These are phyloP conservation scores for Hypoxylon fuscum DNA, from an alignment of 495 filamentous ascomycete genomes.

Conservation along the genomic window DNA sequence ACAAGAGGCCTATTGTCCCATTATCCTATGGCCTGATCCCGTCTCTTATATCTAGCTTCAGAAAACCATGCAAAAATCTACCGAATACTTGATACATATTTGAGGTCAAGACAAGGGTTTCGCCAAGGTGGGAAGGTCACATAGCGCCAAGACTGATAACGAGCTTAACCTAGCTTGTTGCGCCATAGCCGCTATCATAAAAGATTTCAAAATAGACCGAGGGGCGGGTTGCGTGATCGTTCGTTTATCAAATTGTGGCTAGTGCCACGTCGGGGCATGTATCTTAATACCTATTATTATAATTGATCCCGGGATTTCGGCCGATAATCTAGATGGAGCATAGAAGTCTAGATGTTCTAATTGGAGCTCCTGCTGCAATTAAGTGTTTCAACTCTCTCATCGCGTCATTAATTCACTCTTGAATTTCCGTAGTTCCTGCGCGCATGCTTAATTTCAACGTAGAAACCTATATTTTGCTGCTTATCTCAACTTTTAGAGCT, in stretches of 20 bases:
- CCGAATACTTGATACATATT: background rate
- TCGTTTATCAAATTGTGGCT: background rate
- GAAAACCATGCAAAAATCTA: no score
- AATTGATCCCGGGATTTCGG: background rate
- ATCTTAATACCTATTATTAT: background rate
- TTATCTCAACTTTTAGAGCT: no score
- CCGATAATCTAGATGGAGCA: background rate
- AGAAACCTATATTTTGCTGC: no score
- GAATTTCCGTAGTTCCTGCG: no score
- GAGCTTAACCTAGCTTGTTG: constrained; percentile 10
- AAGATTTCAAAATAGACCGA: no score
- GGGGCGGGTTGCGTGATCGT: constrained; percentile 4
- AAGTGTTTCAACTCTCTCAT: no score
- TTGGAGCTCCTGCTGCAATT: no score
- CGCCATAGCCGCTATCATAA: constrained; percentile 8
- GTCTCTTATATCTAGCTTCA: no score
- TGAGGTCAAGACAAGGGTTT: background rate
- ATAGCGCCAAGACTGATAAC: constrained; percentile 10
- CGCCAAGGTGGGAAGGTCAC: constrained; percentile 13
- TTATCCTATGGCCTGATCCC: no score
- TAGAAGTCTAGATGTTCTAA: no score
- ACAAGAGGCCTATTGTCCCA: background rate
- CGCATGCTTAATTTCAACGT: no score
- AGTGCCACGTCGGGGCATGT: background rate
- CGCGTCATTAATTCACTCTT: no score